Evolutionary conservation across 2,329 filamentous ascomycete genomes (phyloP), one percentile per base, ranked within the genome.

Genomic region (Trichoderma pleuroti): DNA sequence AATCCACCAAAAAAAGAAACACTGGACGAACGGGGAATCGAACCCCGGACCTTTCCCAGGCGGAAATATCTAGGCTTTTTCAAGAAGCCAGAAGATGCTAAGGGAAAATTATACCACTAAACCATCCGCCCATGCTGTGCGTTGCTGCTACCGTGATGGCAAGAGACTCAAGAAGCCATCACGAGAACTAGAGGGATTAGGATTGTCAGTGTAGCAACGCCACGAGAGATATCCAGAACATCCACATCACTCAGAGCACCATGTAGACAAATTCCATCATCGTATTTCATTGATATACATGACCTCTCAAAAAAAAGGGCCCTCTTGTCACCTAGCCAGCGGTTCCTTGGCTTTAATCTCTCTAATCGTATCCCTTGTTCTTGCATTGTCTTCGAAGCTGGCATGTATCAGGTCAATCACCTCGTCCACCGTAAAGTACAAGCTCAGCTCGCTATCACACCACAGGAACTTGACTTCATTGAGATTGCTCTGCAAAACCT

Each of bases 401-500:
- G 88, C 82, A 64, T 85, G 82, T 59, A 91, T 86, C 74, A 91
- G 77, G 72, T 91, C 88, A 39, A 90, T 79, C 16, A 91, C 87
- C 80, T 91, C 89, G 5, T 85, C 84, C 9, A 82, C 84, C 0
- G 86, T 83, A 74, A 91, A 91, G 77, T 90, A 89, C 46, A 90
- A 77, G 73, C 88, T 90, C 54, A 91, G 81, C 77, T 91, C 88
- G 78, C 88, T 89, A 73, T 91, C 88, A 75, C 86, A 84, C 89
- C 89, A 91, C 46, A 91, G 78, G 73, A 83, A 90, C 70, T 83
- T 84, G 70, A 91, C 86, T 72, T 91, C 89, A 72, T 86, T 86
- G 67, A 91, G 81, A 75, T 91, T 90, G 74, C 88, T 90, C 81
- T 91, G 89, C 73, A 91, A 81, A 32, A 91, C 86, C 77, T 91